Percentiles rank a stretch among this genome's conserved stretches.
Conservation (phyloP, 805 yeast species). For the Scheffersomyces amazonensis region DNA sequence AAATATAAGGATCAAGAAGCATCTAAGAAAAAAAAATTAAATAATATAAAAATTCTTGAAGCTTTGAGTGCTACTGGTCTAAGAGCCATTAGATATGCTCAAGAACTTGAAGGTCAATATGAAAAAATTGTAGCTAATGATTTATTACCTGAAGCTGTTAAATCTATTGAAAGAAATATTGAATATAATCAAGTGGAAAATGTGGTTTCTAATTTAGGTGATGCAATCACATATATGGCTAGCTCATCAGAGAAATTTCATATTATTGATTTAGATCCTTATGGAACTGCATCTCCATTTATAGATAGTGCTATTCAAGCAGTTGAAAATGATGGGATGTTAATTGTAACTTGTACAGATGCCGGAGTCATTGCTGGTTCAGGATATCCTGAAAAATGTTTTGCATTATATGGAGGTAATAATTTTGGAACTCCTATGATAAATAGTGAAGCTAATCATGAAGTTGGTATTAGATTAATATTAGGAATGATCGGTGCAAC, state of each 20-base stretch:
- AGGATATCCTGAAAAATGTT: slow-evolving; percentile 96
- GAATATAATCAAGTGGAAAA: slow-evolving; percentile 58
- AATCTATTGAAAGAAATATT: slow-evolving; percentile 70
- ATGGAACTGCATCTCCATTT: slow-evolving; percentile 96
- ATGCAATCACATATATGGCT: slow-evolving; percentile 83
- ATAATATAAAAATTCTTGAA: slow-evolving; percentile 66
- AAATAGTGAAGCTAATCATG: slow-evolving; percentile 78
- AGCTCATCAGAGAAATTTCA: slow-evolving; percentile 58
- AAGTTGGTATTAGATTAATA: slow-evolving; percentile 85
- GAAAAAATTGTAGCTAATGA: slow-evolving; percentile 81
- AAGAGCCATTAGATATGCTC: slow-evolving; percentile 89
- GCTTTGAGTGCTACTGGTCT: slow-evolving; percentile 95
- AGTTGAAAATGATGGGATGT: slow-evolving; percentile 78
- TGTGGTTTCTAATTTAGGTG: slow-evolving; percentile 74
- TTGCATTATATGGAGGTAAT: slow-evolving; percentile 90
- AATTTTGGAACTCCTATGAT: slow-evolving; percentile 62
- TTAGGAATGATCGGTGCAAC: slow-evolving; percentile 69
- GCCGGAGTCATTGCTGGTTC: slow-evolving; percentile 93
- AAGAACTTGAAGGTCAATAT: slow-evolving; percentile 77
- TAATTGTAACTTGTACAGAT: slow-evolving; percentile 94
- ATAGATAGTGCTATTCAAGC: slow-evolving; percentile 87
- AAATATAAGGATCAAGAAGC: slow-evolving; percentile 9
- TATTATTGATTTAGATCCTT: slow-evolving; percentile 92
- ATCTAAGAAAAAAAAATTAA: slow-evolving; percentile 13
- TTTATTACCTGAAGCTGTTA: slow-evolving; percentile 79